phyloP scores from a whole-genome alignment of 495 filamentous ascomycete species.

The Penicillium tannophilum region DNA sequence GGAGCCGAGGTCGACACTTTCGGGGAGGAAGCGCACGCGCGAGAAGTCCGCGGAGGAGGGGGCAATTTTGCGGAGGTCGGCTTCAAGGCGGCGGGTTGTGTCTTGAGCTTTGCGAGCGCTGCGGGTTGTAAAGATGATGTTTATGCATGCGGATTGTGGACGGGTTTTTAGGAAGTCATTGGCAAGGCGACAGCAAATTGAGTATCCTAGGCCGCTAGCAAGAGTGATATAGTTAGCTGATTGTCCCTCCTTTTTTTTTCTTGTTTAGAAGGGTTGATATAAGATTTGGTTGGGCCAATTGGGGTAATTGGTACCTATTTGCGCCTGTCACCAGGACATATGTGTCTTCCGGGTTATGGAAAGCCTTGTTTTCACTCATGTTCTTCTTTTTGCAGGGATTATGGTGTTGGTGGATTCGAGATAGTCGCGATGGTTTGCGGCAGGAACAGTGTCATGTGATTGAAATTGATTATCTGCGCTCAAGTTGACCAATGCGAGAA shows the following conservation, averaged over 20 bases:
- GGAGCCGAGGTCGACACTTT: conserved; percentile 58
- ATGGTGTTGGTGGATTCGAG: conserved; percentile 2
- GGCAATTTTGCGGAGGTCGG: conserved; percentile 36
- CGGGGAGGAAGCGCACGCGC: conserved; percentile 50
- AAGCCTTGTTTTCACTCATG: conserved; percentile 19
- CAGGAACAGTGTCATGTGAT: conserved; percentile 1
- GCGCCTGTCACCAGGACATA: conserved; percentile 54
- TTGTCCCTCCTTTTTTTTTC: conserved; percentile 6
- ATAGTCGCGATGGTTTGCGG: conserved; percentile 1
- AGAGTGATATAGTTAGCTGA: not conserved
- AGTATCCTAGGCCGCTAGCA: conserved; percentile 82
- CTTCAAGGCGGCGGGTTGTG: conserved; percentile 41
- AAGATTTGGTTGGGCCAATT: not conserved
- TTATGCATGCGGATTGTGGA: conserved; percentile 59
- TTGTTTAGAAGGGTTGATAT: not conserved
- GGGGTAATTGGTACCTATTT: conserved; percentile 42
- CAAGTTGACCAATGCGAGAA: not conserved
- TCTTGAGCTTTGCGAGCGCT: conserved; percentile 47
- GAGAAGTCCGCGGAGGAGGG: conserved; percentile 20
- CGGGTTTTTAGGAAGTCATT: conserved; percentile 81
- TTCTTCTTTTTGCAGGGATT: conserved; percentile 9
- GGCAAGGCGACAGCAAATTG: conserved; percentile 82
- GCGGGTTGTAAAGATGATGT: conserved; percentile 56
- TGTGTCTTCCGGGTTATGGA: conserved; percentile 20
- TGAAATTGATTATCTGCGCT: not conserved